Base-by-base conservation (phyloP, 139 green algal genomes). In the Zygnema cylindricum region DNA sequence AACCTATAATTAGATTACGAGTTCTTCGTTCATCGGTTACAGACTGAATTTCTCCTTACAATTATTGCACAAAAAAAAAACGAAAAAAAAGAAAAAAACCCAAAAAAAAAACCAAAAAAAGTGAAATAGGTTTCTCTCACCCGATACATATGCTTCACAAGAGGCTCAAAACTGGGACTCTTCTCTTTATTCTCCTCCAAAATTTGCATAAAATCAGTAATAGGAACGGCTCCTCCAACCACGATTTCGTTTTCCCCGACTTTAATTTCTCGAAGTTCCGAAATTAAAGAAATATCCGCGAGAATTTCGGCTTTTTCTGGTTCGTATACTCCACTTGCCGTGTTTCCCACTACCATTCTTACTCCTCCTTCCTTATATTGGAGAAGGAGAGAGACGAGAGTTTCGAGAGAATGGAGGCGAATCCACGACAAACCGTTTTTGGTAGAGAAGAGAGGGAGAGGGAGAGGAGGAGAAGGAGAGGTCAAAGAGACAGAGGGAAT, bases 321-420 rank as follows among this genome's bases (percentile, higher is more conserved):
- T 32, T 32, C 22, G 3, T 35, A 95, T n/a, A 96, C 76, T 22
- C 94, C 95, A 33, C 90, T 79, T 0, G 88, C 91, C 11, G 94
- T 95, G 92, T 94, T 94, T 69, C 93, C 94, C 0, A 92, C 93
- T 41, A 95, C 85, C 69, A 95, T 33, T 1, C 89, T 86, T 49
- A 87, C 55, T 36, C n/a, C 43, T 32, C 71, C 55, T 35, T n/a
- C 55, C 39, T 76, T 63, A 7, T 54, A 71, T 55, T 22, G 1
- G 54, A 1, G 81, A 40, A 84, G 76, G 42, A 84, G 33, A 2
- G 76, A 39, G 54, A 49, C 33, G 42, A 84, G 79, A 36, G 69
- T 38, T 33, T 77, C 41, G 35, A 77, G 79, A 32, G 33, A 36
- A 3, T 69, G 33, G 2, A 49, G 33, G 25, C 33, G n/a, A 25